phyloP scores from a whole-genome alignment of 2,329 filamentous ascomycete species.

The Monosporascus cannonballus region DNA sequence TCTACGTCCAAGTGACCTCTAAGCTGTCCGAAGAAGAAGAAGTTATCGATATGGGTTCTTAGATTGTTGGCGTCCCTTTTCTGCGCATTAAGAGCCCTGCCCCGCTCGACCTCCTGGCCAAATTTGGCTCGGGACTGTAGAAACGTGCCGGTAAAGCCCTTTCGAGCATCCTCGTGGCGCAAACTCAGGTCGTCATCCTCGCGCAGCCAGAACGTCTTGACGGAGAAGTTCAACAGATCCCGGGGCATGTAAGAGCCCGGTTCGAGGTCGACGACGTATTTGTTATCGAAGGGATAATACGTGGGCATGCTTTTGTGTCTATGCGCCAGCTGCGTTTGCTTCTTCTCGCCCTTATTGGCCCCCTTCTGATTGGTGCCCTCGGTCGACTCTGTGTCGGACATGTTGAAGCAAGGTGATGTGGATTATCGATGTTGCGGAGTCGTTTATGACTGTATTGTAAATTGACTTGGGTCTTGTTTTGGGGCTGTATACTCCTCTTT shows the following conservation, averaged over 20 bases:
- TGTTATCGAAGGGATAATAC: background rate
- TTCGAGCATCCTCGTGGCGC: slow-evolving; percentile 4
- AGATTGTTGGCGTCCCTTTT: slow-evolving; percentile 1
- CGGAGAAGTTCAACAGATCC: slow-evolving; percentile 12
- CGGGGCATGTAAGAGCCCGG: slow-evolving; percentile 8
- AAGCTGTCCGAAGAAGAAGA: slow-evolving; percentile 15
- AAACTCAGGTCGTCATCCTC: slow-evolving; percentile 2
- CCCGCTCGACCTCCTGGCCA: background rate
- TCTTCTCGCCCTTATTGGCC: background rate
- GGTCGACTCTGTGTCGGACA: background rate
- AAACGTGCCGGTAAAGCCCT: background rate
- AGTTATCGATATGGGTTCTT: slow-evolving; percentile 9
- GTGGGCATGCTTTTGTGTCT: background rate
- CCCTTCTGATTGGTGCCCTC: background rate
- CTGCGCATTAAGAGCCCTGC: background rate
- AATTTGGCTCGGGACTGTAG: background rate
- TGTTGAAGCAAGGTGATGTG: background rate
- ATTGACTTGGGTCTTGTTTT: too few relatives aligned
- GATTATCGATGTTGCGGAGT: too few relatives aligned
- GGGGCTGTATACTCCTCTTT: too few relatives aligned
- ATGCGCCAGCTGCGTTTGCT: background rate
- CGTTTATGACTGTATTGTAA: too few relatives aligned
- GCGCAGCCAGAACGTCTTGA: slow-evolving; percentile 8
- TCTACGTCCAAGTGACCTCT: background rate
- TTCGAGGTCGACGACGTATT: background rate